Percentiles rank a stretch among this genome's conserved stretches.
These are phyloP conservation scores for Pythium rhizo-oryzae DNA, from an alignment of 352 stramenopile genomes.

Conservation along the genomic window DNA sequence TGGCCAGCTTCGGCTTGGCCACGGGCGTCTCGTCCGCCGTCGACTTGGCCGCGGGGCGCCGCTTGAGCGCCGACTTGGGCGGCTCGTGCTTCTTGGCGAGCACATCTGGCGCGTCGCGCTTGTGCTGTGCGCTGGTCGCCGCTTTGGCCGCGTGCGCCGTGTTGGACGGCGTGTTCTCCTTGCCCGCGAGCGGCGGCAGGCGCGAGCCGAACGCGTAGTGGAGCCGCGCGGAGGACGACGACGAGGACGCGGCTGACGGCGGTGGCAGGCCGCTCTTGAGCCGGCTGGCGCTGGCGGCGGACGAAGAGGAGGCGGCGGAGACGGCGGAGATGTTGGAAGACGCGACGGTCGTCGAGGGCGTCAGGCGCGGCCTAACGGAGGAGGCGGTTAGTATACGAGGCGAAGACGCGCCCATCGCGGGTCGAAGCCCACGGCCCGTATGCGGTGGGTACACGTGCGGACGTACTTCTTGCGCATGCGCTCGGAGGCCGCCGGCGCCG, in stretches of 20 bases:
- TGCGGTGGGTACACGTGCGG: too few species aligned
- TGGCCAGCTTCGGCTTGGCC: neutral
- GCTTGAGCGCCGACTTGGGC: slow-evolving; percentile 18
- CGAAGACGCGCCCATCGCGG: neutral
- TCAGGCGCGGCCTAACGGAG: slow-evolving; percentile 19
- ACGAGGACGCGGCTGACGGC: slow-evolving; percentile 8
- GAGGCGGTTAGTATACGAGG: neutral
- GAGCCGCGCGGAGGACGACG: neutral
- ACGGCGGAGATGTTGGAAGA: neutral
- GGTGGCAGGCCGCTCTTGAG: slow-evolving; percentile 24
- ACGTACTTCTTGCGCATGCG: slow-evolving; percentile 32
- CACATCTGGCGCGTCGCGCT: neutral
- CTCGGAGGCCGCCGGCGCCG: neutral
- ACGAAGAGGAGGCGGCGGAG: neutral
- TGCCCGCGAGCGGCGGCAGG: slow-evolving; percentile 9
- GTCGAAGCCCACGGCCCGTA: neutral
- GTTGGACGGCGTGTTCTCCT: slow-evolving; percentile 23
- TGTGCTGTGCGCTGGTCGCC: neutral
- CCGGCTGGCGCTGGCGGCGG: neutral
- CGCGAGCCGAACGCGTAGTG: slow-evolving; percentile 32
- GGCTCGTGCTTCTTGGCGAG: slow-evolving; percentile 20
- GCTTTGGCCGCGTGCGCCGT: neutral
- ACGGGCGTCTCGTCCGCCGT: neutral
- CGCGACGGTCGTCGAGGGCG: slow-evolving; percentile 8
- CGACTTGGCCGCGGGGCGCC: slow-evolving; percentile 10